Evolutionary conservation across 306 rosid genomes (phyloP), one percentile per base, ranked within the genome.

Genomic region (Vachellia collinsii): DNA sequence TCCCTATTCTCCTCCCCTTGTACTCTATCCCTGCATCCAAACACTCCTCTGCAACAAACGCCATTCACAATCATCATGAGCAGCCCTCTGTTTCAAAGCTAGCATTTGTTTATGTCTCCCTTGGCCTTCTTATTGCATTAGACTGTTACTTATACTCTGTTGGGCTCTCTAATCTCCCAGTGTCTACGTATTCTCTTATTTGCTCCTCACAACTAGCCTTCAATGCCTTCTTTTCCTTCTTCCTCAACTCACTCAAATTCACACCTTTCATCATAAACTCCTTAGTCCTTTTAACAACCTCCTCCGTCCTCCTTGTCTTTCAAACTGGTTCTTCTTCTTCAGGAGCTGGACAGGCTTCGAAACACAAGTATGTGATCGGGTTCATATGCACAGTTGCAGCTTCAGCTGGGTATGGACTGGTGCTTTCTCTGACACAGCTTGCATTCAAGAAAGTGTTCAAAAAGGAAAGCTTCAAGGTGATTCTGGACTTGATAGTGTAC

Each of bases 201-300:
- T 29, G 34, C 34, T 29, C 34, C 34, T 29, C 34, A 29, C 34
- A 29, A 29, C 34, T 29, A 29, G 34, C 34, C 34, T 29, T 29
- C 34, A 29, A 29, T 29, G 34, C 34, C 34, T 29, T 88, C 41
- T 91, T 91, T 83, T 89, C 91, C 34, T 87, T 64, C 86, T 76
- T 89, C 78, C 86, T 91, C 46, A 91, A 88, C 47, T 76, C 87
- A 0, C 87, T 83, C 19, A 64, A 85, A 79, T 83, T 91, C 88
- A 89, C 89, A 22, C 85, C 92, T 20, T 88, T 42, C 67, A 80
- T 83, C 37, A 42, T 83, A 41, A 87, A 87, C 59, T 86, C 95
- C 39, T 83, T 89, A 36, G 86, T 89, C 70, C 84, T 89, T 67
- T 88, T 89, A 39, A 86, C 90, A 7, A 72, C 89, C 39, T 87